Percentiles rank a stretch among this genome's conserved stretches.
These are phyloP conservation scores for Polychytrium aggregatum DNA, from an alignment of 192 early-diverging fungal species.

Conservation along the genomic window DNA sequence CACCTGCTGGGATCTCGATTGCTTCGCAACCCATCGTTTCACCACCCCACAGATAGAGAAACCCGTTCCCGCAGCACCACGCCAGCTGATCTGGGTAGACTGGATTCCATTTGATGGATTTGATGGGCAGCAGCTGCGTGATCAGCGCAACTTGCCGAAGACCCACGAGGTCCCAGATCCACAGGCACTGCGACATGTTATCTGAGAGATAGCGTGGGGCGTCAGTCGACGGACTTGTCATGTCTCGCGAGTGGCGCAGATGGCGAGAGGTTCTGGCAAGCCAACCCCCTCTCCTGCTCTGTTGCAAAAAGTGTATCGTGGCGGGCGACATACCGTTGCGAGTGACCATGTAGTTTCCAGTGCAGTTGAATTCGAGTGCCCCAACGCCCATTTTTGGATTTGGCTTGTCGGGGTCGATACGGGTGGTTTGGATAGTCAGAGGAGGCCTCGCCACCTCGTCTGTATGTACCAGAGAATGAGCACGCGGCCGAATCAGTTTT, in stretches of 20 bases:
- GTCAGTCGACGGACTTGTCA: too few relatives aligned
- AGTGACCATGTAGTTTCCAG: conserved; percentile 45
- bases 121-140: conserved; percentile 46
- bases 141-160: conserved; percentile 41
- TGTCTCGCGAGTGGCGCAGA: too few relatives aligned
- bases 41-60: conserved; percentile 52
- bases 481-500: too few relatives aligned
- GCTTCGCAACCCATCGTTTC: conserved; percentile 26
- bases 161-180: conserved; percentile 59
- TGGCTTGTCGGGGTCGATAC: conserved; percentile 55
- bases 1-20: conserved; percentile 42
- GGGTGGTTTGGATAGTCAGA: conserved; percentile 32
- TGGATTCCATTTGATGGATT: conserved; percentile 57
- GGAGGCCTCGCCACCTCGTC: conserved; percentile 48
- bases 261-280: too few relatives aligned
- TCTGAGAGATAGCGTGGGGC: conserved; percentile 25
- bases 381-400: conserved; percentile 67
- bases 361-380: conserved; percentile 49
- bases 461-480: too few relatives aligned
- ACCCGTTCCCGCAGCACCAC: conserved; percentile 44
- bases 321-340: conserved; percentile 53
- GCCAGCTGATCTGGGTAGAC: conserved; percentile 35
- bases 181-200: conserved; percentile 59
- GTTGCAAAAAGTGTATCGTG: too few relatives aligned
- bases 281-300: too few relatives aligned